Percentiles rank a stretch among this genome's conserved stretches.
Conservation (phyloP, 768 basidiomycete genomes). For the Russula abietina region DNA sequence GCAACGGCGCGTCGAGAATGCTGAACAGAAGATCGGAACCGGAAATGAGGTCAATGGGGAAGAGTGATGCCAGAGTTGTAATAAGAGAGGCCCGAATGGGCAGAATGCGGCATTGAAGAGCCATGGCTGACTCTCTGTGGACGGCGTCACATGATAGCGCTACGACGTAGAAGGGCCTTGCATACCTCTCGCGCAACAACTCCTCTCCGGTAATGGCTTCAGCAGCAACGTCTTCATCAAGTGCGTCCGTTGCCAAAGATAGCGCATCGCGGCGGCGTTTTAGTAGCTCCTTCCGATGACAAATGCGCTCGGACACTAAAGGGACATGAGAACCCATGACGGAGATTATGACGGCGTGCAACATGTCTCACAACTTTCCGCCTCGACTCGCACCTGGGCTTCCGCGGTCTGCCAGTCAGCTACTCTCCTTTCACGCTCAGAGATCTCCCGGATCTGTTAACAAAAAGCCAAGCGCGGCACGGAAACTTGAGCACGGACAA, state of each 20-base stretch:
- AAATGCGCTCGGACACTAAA: conserved; percentile 41
- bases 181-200: conserved; percentile 33
- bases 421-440: conserved; percentile 55
- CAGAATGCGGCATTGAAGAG: conserved; percentile 45
- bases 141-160: conserved; percentile 22
- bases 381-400: conserved; percentile 31
- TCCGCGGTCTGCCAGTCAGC: conserved; percentile 32
- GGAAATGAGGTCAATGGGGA: conserved; percentile 83
- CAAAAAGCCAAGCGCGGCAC: conserved; percentile 22
- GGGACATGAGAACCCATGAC: conserved; percentile 12
- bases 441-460: conserved; percentile 60
- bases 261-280: conserved; percentile 44
- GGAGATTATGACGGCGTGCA: conserved; percentile 5
- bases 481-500: background rate
- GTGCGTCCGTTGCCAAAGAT: conserved; percentile 38
- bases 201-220: conserved; percentile 27
- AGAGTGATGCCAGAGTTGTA: conserved; percentile 67
- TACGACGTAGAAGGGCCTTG: conserved; percentile 7
- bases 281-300: conserved; percentile 40
- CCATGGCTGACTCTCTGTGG: conserved; percentile 42
- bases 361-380: conserved; percentile 39
- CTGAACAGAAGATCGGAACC: conserved; percentile 84
- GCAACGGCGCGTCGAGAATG: conserved; percentile 82
- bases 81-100: conserved; percentile 59
- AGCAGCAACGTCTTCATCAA: conserved; percentile 30